Evolutionary conservation across 2,329 filamentous ascomycete genomes (phyloP).

Genomic region (Orbilia blumenaviensis): DNA sequence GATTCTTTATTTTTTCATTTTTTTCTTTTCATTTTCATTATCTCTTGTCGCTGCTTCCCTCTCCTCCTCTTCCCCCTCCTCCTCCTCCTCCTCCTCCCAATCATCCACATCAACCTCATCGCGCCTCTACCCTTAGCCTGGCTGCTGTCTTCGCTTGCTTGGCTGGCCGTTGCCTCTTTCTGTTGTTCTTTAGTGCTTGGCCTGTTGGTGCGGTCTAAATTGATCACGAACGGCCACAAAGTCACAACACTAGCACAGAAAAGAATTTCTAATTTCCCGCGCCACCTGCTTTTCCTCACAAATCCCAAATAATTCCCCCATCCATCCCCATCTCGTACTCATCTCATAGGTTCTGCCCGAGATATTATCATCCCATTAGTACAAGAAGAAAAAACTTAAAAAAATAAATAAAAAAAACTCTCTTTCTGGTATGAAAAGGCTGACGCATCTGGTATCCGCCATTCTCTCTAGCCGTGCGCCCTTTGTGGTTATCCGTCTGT

Average conservation of each 20-base stretch:
- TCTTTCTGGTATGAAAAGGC: background rate
- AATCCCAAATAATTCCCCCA: constrained; percentile 14
- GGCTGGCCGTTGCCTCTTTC: constrained; percentile 34
- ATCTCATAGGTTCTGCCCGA: background rate
- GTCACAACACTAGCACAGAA: constrained; percentile 52
- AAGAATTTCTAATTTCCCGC: constrained; percentile 54
- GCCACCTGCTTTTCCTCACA: constrained; percentile 38
- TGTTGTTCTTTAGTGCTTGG: constrained; percentile 34
- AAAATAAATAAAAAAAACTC: too few relatives aligned
- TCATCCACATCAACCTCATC: background rate
- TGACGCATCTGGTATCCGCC: background rate
- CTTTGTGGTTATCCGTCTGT: background rate
- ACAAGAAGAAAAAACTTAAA: constrained; percentile 10
- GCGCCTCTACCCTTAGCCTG: constrained; percentile 18
- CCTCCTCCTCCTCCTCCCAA: constrained; percentile 1
- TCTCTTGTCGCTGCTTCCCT: background rate
- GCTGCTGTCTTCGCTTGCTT: constrained; percentile 23
- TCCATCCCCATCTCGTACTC: constrained; percentile 4
- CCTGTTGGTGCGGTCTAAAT: constrained; percentile 30
- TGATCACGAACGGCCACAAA: constrained; percentile 43
- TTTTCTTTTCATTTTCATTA: too few relatives aligned
- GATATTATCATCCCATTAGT: background rate
- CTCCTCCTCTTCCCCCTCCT: background rate
- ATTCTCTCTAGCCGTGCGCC: constrained; percentile 1
- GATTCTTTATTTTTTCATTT: too few relatives aligned